phyloP scores from a whole-genome alignment of 257 asterid species.

The Eustoma russellianum region DNA sequence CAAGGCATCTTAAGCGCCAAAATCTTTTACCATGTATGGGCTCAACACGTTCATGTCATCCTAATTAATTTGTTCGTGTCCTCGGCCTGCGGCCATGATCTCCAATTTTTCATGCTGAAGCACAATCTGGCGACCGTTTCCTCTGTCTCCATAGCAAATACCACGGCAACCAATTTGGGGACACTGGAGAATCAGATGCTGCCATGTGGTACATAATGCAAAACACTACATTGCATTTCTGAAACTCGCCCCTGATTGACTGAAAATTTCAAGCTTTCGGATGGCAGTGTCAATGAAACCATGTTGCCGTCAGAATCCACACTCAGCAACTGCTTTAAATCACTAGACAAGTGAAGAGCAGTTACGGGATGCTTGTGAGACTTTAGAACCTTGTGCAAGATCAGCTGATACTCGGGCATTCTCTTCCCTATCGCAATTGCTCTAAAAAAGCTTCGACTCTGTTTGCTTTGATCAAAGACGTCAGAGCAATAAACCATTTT shows the following conservation, averaged over 20 bases:
- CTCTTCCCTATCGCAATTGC: slow-evolving; percentile 51
- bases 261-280: slow-evolving; percentile 60
- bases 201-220: slow-evolving; percentile 3
- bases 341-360: slow-evolving; percentile 71
- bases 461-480: slow-evolving; percentile 39
- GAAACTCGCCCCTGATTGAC: slow-evolving; percentile 48
- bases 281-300: slow-evolving; percentile 83
- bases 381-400: slow-evolving; percentile 78
- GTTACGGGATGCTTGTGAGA: slow-evolving; percentile 77
- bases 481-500: slow-evolving; percentile 79
- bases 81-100: slow-evolving; percentile 9
- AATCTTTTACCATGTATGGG: slow-evolving; percentile 2
- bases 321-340: slow-evolving; percentile 74
- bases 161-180: slow-evolving; percentile 1
- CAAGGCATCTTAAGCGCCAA: slow-evolving; percentile 2
- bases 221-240: slow-evolving; percentile 2
- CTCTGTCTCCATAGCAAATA: neutral
- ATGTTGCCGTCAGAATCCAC: slow-evolving; percentile 85
- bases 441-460: slow-evolving; percentile 39
- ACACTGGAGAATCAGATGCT: slow-evolving; percentile 4
- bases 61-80: neutral
- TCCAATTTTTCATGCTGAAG: neutral
- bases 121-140: neutral
- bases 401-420: slow-evolving; percentile 70
- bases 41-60: slow-evolving; percentile 2